Conservation (phyloP, 495 filamentous ascomycete genomes). For the Pseudevernia furfuracea region DNA sequence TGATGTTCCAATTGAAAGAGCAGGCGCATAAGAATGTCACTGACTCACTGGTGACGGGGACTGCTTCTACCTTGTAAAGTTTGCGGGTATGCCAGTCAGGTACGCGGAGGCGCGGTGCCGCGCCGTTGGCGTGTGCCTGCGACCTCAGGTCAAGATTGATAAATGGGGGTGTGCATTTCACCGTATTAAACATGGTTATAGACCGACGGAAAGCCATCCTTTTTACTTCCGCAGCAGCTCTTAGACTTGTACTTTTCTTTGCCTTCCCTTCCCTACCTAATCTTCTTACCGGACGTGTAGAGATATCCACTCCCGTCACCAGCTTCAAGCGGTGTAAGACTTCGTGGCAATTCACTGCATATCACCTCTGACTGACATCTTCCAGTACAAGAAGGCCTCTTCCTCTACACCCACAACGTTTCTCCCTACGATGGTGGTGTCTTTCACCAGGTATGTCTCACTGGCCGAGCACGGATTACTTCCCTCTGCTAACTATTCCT, state of each 20-base stretch:
- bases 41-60: too few relatives aligned
- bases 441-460: conserved; percentile 68
- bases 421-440: conserved; percentile 97
- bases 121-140: too few relatives aligned
- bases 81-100: too few relatives aligned
- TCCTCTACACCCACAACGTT: conserved; percentile 90
- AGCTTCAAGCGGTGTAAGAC: conserved; percentile 91
- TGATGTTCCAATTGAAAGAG: too few relatives aligned
- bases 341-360: neutral
- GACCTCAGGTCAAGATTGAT: too few relatives aligned
- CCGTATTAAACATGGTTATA: conserved; percentile 40
- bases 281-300: conserved; percentile 81
- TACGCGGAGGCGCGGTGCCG: too few relatives aligned
- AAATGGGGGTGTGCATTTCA: too few relatives aligned
- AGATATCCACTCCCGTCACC: conserved; percentile 92
- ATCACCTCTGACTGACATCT: neutral
- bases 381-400: conserved; percentile 89
- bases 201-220: conserved; percentile 69
- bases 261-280: conserved; percentile 79
- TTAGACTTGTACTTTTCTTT: conserved; percentile 73
- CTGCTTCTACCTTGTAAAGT: too few relatives aligned
- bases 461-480: neutral
- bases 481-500: conserved; percentile 8
- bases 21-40: too few relatives aligned
- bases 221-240: conserved; percentile 64